Base-by-base conservation (phyloP, 805 yeast species). In the Saccharomyces jurei region DNA sequence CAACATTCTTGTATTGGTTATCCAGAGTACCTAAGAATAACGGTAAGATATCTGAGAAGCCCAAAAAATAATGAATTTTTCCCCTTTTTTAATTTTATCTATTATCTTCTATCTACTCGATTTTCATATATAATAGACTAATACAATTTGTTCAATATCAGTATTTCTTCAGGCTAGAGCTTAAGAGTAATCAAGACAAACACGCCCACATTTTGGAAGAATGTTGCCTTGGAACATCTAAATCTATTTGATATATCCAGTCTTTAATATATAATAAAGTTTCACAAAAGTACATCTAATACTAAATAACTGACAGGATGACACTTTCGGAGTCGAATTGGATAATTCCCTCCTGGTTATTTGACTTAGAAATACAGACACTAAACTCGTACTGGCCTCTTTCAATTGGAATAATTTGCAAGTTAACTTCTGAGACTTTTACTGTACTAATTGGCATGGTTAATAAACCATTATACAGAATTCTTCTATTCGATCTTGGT, bases 321-420 rank as follows among this genome's bases (percentile, higher is more conserved):
- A 57, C 56, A n/a, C 52, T 48, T 26, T 53, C 62, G 6, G 54
- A 47, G 47, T 55, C 52, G 44, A 60, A 56, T 47, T 60, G 64
- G 21, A 58, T 28, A 2, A 58, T 27, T 4, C 51, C 48, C 14
- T 54, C 58, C 2, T 48, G 49, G 22, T 51, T 52, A 13, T 36
- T 50, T 11, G 53, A 22, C 9, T 49, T 53, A n/a, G 61, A 55
- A 4, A 65, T 22, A 32, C 60, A 58, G 2, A 60, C 64, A 1
- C 91, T 89, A 86, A 96, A 84, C 66, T 88, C 94, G 65, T 84
- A 90, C 50, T 81, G 84, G 1, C 97, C 98, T 48, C 77, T 77
- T 53, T 87, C 91, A 41, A 91, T 71, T 4, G 89, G 79, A 21
- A 84, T 81, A 44, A 86, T 65, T 26, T 74, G 75, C 30, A 81